Conservation (phyloP, 768 basidiomycete genomes). For the Candolleomyces efflorescens region DNA sequence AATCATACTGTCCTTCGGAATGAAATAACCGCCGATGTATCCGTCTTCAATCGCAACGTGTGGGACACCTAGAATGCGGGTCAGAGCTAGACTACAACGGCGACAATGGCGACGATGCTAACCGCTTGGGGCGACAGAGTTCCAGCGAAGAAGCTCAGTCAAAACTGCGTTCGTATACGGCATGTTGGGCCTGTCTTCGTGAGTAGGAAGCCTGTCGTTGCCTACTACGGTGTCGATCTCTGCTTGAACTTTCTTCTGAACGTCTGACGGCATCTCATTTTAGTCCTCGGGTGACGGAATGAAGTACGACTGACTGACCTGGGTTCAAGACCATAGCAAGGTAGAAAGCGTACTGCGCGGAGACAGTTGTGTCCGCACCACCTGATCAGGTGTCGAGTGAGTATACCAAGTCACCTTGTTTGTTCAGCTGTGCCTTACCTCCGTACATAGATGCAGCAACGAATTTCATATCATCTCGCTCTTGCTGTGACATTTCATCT, state of each 20-base stretch:
- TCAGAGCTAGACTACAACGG: not conserved
- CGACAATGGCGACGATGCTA: not conserved
- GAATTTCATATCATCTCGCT: slow-evolving; percentile 36
- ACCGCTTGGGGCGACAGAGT: slow-evolving; percentile 43
- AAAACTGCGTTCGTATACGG: slow-evolving; percentile 46
- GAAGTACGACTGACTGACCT: slow-evolving; percentile 13
- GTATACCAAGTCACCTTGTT: not conserved
- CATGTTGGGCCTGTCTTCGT: slow-evolving; percentile 38
- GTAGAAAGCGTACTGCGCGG: slow-evolving; percentile 42
- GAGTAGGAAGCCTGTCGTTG: slow-evolving; percentile 30
- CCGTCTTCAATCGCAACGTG: slow-evolving; percentile 44
- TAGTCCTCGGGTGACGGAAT: not conserved
- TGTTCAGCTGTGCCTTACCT: slow-evolving; percentile 14
- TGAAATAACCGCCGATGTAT: slow-evolving; percentile 36
- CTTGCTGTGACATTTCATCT: slow-evolving; percentile 23
- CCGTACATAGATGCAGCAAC: slow-evolving; percentile 44
- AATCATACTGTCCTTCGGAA: slow-evolving; percentile 47
- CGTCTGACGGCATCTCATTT: slow-evolving; percentile 25
- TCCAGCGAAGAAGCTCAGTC: slow-evolving; percentile 47
- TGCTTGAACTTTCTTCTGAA: slow-evolving; percentile 46
- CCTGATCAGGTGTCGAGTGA: slow-evolving; percentile 20
- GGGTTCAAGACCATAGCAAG: slow-evolving; percentile 43
- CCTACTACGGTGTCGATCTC: slow-evolving; percentile 46
- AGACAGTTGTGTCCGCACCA: slow-evolving; percentile 49
- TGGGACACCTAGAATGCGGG: slow-evolving; percentile 31